Percentiles rank a stretch among this genome's conserved stretches.
Conservation (phyloP, 1,284 basidiomycete species). For the Ceratorhiza oryzae-sativae region DNA sequence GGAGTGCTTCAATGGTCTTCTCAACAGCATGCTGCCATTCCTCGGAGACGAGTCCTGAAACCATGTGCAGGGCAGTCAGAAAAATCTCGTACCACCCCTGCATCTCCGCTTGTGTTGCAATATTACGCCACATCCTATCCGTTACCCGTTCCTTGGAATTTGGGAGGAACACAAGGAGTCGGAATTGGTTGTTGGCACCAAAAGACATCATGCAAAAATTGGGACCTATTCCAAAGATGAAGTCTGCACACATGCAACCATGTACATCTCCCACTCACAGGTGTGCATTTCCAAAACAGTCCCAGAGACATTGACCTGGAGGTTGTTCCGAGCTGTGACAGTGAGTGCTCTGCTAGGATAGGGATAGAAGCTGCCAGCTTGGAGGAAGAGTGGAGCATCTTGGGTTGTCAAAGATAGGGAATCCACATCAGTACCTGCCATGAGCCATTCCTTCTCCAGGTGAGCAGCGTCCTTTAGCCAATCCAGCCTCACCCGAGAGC, state of each 20-base stretch:
- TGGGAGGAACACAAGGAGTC: not conserved
- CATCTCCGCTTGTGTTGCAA: not conserved
- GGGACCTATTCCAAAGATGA: not conserved
- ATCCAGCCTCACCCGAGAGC: not conserved
- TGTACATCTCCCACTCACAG: not conserved
- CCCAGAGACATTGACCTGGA: not conserved
- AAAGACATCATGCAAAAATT: not conserved
- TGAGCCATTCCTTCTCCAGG: not conserved
- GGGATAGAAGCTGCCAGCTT: not conserved
- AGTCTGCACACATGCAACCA: not conserved
- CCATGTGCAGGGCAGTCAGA: not conserved
- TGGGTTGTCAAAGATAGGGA: not conserved
- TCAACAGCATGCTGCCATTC: not conserved
- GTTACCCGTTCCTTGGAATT: not conserved
- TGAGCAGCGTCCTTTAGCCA: not conserved
- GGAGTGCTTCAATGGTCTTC: not conserved
- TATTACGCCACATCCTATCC: not conserved
- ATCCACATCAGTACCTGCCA: not conserved
- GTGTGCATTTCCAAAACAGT: not conserved
- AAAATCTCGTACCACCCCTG: not conserved
- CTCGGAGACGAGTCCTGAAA: not conserved
- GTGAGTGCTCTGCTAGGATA: slow-evolving; percentile 9
- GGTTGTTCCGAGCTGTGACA: not conserved
- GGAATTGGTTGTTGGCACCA: slow-evolving; percentile 1
- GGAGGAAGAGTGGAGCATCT: not conserved